Percentiles rank a stretch among this genome's conserved stretches.
These are phyloP conservation scores for Diaporthe australafricana DNA, from an alignment of 2,329 filamentous ascomycete species.

Conservation along the genomic window DNA sequence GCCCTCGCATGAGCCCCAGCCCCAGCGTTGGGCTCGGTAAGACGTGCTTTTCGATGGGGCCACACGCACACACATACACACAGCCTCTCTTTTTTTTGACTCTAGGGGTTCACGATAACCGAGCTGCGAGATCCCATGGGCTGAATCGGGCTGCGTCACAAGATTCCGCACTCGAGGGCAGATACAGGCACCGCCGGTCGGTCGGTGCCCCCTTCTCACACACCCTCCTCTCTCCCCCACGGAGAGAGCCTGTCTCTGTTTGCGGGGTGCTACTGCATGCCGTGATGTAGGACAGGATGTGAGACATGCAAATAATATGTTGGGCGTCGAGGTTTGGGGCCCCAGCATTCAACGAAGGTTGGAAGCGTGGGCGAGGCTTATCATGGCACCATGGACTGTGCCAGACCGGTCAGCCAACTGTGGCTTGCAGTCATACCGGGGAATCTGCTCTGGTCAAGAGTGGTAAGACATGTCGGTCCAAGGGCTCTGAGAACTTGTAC, in stretches of 20 bases:
- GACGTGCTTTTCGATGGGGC: conserved; percentile 13
- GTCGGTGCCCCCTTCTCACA: neutral
- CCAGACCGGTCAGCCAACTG: conserved; percentile 10
- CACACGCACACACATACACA: neutral
- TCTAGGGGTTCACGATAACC: conserved; percentile 36
- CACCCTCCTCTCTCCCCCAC: neutral
- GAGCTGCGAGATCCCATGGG: conserved; percentile 36
- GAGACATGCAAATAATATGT: conserved; percentile 25
- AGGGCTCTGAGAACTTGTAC: neutral
- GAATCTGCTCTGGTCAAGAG: neutral
- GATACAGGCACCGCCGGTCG: neutral
- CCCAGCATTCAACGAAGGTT: neutral
- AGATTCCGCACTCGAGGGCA: conserved; percentile 33
- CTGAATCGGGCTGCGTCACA: conserved; percentile 31
- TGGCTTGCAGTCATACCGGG: neutral
- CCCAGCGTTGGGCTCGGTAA: conserved; percentile 8
- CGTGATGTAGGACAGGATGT: conserved; percentile 31
- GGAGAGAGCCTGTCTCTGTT: conserved; percentile 20
- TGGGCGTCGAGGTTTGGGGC: neutral
- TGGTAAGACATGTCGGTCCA: neutral
- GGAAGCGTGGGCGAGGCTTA: neutral
- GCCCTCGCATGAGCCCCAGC: neutral
- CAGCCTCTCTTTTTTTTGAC: neutral
- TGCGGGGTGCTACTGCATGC: conserved; percentile 31
- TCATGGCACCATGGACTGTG: neutral